phyloP scores from a whole-genome alignment of 495 filamentous ascomycete genomes.

The Daldinia loculata region DNA sequence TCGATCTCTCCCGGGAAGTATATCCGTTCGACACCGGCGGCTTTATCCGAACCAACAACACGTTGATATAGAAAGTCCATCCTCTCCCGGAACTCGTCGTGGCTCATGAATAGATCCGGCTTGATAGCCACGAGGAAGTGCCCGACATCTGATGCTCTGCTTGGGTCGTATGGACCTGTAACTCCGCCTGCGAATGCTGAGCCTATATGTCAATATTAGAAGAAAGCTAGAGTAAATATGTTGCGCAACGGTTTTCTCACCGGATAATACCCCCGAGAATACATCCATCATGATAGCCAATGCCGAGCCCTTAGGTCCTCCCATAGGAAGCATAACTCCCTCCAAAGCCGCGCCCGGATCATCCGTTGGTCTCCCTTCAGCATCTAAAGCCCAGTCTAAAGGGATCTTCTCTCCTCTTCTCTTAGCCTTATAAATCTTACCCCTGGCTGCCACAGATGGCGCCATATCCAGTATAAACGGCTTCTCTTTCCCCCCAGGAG shows the following conservation, averaged over 20 bases:
- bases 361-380: slow-evolving; percentile 70
- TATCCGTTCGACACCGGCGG: slow-evolving; percentile 74
- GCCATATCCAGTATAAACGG: slow-evolving; percentile 83
- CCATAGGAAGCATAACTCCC: slow-evolving; percentile 83
- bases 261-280: slow-evolving; percentile 78
- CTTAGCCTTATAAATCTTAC: slow-evolving; percentile 79
- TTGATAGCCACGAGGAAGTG: slow-evolving; percentile 80
- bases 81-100: slow-evolving; percentile 71
- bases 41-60: slow-evolving; percentile 70
- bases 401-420: slow-evolving; percentile 78
- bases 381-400: slow-evolving; percentile 75
- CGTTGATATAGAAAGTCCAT: slow-evolving; percentile 76
- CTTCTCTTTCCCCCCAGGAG: slow-evolving; percentile 64
- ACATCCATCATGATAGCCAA: slow-evolving; percentile 86
- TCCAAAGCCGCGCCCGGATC: slow-evolving; percentile 71
- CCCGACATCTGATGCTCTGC: slow-evolving; percentile 72
- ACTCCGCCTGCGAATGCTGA: slow-evolving; percentile 77
- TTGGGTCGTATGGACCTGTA: slow-evolving; percentile 75
- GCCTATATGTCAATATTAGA: slow-evolving; percentile 30
- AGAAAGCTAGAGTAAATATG: background rate
- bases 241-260: slow-evolving; percentile 38
- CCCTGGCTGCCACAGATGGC: slow-evolving; percentile 73
- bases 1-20: slow-evolving; percentile 85
- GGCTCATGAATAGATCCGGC: slow-evolving; percentile 76
- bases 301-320: slow-evolving; percentile 77